Base-by-base conservation (phyloP, 2,329 filamentous ascomycete genomes). In the Pseudocercospora vitis region DNA sequence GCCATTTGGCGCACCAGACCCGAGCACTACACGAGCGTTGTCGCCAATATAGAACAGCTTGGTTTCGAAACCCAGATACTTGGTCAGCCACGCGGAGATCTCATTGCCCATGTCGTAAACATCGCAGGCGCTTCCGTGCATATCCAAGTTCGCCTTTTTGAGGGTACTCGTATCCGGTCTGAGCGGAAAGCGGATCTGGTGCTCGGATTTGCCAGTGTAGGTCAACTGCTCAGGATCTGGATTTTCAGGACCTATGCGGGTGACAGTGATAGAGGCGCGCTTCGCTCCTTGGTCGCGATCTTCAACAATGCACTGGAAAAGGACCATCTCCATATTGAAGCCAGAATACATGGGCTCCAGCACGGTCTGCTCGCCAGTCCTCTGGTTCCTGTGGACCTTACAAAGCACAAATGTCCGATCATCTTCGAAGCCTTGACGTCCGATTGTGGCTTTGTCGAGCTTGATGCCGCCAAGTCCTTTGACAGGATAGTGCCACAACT, bases 391-490 rank as follows among this genome's bases (percentile, higher is more conserved):
- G 21, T 52, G 50, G 31, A 52, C 23, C 18, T 52, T 52, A n/a
- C 11, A 21, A 18, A 52, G 50, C 12, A 46, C 42, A 28, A 52
- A 52, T 11, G 50, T 52, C 7, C 50, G 50, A 26, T 52, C 50
- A 24, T 52, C 42, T 48, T 52, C 50, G 42, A 52, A 52, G 42
- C 50, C 50, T 40, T 52, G 50, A 5, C 28, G 39, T 24, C 50
- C 50, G 29, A 52, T 52, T 4, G 42, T 52, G 9, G 28, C 50
- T 14, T 48, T 52, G 11, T 52, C 50, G 50, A 52, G 21, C 21
- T 52, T 47, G 50, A 52, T 52, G 40, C 50, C 50, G 19, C 50
- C 50, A 6, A 52, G 40, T 14, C 50, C 50, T 31, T 48, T 52
- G 31, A 52, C 42, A 4, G 50, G 50, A 19, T 52, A 52, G 42